These are phyloP conservation scores for Articulospora tetracladia DNA, from an alignment of 495 filamentous ascomycete species.

Conservation along the genomic window DNA sequence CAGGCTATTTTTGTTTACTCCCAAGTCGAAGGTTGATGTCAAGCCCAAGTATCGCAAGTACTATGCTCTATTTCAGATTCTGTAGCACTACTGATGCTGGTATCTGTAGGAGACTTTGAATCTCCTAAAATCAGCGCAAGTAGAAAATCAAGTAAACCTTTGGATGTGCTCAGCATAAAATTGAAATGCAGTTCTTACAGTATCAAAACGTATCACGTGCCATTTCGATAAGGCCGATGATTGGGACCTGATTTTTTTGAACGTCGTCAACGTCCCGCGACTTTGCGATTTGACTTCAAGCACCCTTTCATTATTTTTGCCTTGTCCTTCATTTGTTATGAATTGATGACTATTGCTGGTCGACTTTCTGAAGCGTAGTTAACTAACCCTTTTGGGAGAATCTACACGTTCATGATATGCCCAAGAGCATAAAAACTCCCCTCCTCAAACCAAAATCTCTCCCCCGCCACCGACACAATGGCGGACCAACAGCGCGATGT, in stretches of 20 bases:
- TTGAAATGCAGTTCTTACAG: too few species aligned
- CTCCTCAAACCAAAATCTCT: background rate
- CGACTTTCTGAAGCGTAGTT: background rate
- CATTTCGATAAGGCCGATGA: background rate
- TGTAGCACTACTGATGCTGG: too few species aligned
- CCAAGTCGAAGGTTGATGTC: too few species aligned
- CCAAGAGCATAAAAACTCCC: background rate
- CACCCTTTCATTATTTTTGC: background rate
- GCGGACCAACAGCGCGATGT: slow-evolving; percentile 83
- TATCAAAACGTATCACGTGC: background rate
- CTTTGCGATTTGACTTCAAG: background rate
- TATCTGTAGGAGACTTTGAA: too few species aligned
- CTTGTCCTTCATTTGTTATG: background rate
- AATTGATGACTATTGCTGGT: background rate
- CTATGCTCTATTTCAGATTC: too few species aligned
- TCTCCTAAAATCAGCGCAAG: too few species aligned
- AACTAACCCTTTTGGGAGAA: background rate
- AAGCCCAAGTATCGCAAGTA: too few species aligned
- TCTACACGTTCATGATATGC: background rate
- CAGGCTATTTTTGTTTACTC: background rate
- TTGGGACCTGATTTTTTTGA: background rate
- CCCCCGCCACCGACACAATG: slow-evolving; percentile 51
- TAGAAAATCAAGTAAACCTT: background rate
- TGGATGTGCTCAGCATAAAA: too few species aligned
- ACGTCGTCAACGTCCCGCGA: background rate